Percentiles rank a stretch among this genome's conserved stretches.
phyloP scores from a whole-genome alignment of 257 asterid species.

The Solanum paucissectum region DNA sequence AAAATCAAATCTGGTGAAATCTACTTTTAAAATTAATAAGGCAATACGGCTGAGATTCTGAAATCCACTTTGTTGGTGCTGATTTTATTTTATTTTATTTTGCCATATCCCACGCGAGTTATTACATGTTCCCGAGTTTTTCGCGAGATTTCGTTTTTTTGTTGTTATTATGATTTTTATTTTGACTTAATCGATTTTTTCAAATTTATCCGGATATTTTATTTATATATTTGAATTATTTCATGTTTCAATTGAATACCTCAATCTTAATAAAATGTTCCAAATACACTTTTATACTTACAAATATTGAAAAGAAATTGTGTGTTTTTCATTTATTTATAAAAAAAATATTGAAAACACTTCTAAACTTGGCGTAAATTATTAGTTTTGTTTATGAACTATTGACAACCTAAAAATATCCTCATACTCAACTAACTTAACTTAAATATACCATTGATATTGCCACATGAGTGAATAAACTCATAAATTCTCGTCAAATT shows the following conservation, averaged over 20 bases:
- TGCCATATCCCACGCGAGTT: slow-evolving; percentile 24
- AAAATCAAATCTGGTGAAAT: slow-evolving; percentile 48
- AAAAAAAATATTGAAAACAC: neutral
- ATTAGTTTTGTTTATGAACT: too few relatives aligned
- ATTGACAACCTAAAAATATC: too few relatives aligned
- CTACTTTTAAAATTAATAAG: slow-evolving; percentile 32
- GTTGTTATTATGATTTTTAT: neutral
- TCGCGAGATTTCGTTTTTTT: slow-evolving; percentile 12
- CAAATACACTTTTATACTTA: too few relatives aligned
- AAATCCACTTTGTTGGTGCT: slow-evolving; percentile 43
- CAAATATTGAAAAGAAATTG: neutral
- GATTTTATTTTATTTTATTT: slow-evolving; percentile 19
- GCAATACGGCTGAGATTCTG: slow-evolving; percentile 47
- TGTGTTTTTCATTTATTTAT: too few relatives aligned
- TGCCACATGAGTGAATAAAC: too few relatives aligned
- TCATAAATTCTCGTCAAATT: too few relatives aligned
- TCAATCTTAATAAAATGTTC: too few relatives aligned
- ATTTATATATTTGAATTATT: neutral
- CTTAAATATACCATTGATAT: too few relatives aligned
- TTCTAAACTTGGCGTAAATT: too few relatives aligned
- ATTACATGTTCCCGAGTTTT: slow-evolving; percentile 4
- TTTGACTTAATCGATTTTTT: neutral
- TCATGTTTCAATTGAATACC: neutral
- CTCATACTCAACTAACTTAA: too few relatives aligned
- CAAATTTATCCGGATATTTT: neutral